Conservation (phyloP, 805 yeast species). For the Candida insectorum region DNA sequence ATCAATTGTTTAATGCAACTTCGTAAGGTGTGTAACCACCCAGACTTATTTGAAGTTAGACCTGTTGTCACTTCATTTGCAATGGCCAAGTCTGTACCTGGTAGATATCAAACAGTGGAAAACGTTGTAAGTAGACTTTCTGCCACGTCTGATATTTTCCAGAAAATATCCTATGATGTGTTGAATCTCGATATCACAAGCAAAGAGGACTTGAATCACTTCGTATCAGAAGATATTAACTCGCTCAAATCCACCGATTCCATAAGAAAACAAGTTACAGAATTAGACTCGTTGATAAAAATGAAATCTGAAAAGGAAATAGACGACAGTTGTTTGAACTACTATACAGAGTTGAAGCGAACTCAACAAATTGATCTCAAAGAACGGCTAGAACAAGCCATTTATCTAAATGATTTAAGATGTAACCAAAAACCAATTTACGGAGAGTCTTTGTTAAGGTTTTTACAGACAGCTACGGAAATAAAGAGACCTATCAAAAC, state of each 20-base stretch:
- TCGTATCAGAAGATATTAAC: conserved; percentile 42
- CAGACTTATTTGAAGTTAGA: conserved; percentile 92
- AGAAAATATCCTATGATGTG: conserved; percentile 46
- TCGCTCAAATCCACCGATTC: conserved; percentile 46
- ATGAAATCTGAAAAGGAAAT: conserved; percentile 16
- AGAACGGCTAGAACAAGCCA: conserved; percentile 51
- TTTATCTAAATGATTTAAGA: conserved; percentile 63
- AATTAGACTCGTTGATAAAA: conserved; percentile 36
- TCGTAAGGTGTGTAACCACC: conserved; percentile 94
- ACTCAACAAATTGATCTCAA: conserved; percentile 49
- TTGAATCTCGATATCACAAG: conserved; percentile 58
- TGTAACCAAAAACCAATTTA: conserved; percentile 65
- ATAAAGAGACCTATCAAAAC: conserved; percentile 9
- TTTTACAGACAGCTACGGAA: conserved; percentile 23
- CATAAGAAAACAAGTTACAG: conserved; percentile 42
- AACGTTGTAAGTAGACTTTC: conserved; percentile 22
- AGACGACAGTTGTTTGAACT: conserved; percentile 44
- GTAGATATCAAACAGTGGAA: conserved; percentile 44
- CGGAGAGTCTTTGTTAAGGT: conserved; percentile 54
- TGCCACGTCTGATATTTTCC: conserved; percentile 2
- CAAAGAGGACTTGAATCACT: conserved; percentile 43
- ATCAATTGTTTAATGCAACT: conserved; percentile 97
- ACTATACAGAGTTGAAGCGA: conserved; percentile 55
- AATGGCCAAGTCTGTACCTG: conserved; percentile 59
- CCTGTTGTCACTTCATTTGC: conserved; percentile 92